Percentiles rank a stretch among this genome's conserved stretches.
phyloP scores from a whole-genome alignment of 2,329 filamentous ascomycete species.

The Colletotrichum orbiculare region DNA sequence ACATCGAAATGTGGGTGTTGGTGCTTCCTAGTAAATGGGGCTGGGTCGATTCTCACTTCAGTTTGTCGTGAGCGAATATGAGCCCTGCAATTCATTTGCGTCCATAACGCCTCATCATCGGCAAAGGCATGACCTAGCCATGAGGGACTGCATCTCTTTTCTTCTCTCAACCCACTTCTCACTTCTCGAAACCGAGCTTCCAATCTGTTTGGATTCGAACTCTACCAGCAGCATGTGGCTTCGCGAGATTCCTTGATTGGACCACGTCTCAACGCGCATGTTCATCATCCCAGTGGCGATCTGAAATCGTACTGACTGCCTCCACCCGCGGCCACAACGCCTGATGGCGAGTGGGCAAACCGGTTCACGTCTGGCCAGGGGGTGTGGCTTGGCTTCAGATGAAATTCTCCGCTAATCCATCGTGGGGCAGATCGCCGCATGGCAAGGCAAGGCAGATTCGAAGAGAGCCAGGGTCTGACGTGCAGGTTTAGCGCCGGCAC shows the following conservation, averaged over 20 bases:
- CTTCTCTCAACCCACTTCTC: background rate
- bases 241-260: background rate
- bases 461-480: too few relatives aligned
- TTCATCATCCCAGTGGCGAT: conserved; percentile 25
- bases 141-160: too few relatives aligned
- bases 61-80: too few relatives aligned
- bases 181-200: conserved; percentile 24
- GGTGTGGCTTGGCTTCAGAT: conserved; percentile 28
- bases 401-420: conserved; percentile 21
- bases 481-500: background rate
- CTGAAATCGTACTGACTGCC: background rate
- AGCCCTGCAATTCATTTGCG: too few relatives aligned
- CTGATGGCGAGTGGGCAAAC: conserved; percentile 7
- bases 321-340: conserved; percentile 1
- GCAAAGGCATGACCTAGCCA: too few relatives aligned
- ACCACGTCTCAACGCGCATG: conserved; percentile 14
- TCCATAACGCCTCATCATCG: too few relatives aligned
- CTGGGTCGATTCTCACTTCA: too few relatives aligned
- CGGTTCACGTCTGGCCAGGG: conserved; percentile 13
- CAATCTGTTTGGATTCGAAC: conserved; percentile 19
- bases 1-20: too few relatives aligned
- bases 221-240: background rate
- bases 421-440: conserved; percentile 25
- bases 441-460: conserved; percentile 12
- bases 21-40: too few relatives aligned